Base-by-base conservation (phyloP, 179 eudicot genomes). In the Heliamphora ciliata region DNA sequence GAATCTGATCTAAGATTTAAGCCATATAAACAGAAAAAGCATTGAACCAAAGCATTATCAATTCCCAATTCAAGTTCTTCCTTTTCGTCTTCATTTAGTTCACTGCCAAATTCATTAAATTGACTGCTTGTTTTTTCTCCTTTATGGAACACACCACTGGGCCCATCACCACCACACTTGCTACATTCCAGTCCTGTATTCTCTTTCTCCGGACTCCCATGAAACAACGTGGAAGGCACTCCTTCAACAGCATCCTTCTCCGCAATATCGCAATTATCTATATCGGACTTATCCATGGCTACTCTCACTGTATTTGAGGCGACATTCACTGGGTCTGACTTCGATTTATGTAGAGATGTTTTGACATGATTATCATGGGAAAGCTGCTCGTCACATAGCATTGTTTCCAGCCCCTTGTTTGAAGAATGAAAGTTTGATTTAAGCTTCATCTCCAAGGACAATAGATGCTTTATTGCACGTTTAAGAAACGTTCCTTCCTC, bases 401-500 rank as follows among this genome's bases (percentile, higher is more conserved):
- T 81, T 79, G 80, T 83, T 86, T 85, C 90, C 52, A 82, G 60
- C 77, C 85, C 90, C 84, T 86, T 90, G 87, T 82, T 87, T 48
- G 69, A 75, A 84, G 90, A 84, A 72, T 88, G 86, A 58, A 50
- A 24, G 84, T 79, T 85, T 81, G 92, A 92, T 86, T 97, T 97
- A 50, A 94, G 92, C 85, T 89, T 92, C 94, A 93, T 91, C 90
- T 94, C 91, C 86, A 94, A 88, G 44, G 90, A 89, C 83, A 97
- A 85, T 77, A 97, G 88, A 90, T 97, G 98, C 83, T 97, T 97
- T 81, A 97, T 94, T 74, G 97, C 98, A 86, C 93, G 88, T 89
- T 93, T 97, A 71, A 97, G 94, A 91, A 97, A 97, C 79, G 97
- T 92, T 80, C 97, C 98, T 84, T 94, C 99, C 82, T 94, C 93